These are phyloP conservation scores for Boletus vermiculosoides DNA, from an alignment of 768 basidiomycete species.

Conservation along the genomic window DNA sequence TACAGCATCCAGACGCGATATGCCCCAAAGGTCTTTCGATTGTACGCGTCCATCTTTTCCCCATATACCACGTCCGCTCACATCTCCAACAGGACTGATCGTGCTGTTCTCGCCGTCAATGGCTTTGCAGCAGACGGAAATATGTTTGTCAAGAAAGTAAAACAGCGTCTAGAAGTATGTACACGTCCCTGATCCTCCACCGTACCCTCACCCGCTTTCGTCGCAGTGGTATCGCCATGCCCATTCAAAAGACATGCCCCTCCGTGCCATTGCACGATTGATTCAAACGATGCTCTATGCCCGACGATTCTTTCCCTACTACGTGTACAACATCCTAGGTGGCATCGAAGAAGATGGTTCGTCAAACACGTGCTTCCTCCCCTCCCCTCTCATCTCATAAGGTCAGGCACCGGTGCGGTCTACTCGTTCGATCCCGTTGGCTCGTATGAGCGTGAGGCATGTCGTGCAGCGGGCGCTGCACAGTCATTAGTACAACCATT, in stretches of 20 bases:
- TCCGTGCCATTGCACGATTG: conserved; percentile 93
- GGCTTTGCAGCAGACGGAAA: conserved; percentile 98
- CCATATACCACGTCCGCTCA: neutral
- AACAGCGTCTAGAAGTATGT: conserved; percentile 90
- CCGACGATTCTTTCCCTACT: conserved; percentile 97
- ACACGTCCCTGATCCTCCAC: neutral
- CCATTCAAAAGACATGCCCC: conserved; percentile 96
- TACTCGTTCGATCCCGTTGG: conserved; percentile 99
- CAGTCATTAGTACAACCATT: conserved; percentile 94
- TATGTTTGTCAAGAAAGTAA: conserved; percentile 95
- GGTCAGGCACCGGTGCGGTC: conserved; percentile 86
- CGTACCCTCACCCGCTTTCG: neutral
- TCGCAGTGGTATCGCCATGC: conserved; percentile 95
- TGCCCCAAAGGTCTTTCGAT: conserved; percentile 89
- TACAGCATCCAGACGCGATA: conserved; percentile 98
- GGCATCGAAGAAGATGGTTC: conserved; percentile 95
- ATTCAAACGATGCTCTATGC: conserved; percentile 98
- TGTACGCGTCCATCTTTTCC: conserved; percentile 54
- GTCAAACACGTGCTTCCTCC: conserved; percentile 27
- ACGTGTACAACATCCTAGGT: conserved; percentile 94
- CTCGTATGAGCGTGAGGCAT: conserved; percentile 95
- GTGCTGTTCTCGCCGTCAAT: conserved; percentile 90
- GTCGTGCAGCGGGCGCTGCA: conserved; percentile 96
- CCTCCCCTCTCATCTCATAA: conserved; percentile 5
- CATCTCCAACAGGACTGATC: conserved; percentile 67